phyloP scores from a whole-genome alignment of 1,284 basidiomycete species.

The Ustilago lituana region DNA sequence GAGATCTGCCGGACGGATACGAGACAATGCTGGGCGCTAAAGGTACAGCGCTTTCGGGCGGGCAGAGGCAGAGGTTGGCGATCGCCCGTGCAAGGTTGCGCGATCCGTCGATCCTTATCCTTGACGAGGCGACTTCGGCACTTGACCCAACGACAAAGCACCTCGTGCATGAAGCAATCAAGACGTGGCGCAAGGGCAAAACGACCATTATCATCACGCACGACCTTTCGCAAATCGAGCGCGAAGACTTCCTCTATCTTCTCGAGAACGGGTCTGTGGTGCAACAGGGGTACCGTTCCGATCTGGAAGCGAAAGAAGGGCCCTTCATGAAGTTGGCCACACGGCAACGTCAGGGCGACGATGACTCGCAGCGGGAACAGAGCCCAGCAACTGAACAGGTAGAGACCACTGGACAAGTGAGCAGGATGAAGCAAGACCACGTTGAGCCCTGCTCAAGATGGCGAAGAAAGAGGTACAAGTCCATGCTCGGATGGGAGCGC shows the following conservation, averaged over 20 bases:
- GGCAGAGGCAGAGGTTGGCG: slow-evolving; percentile 90
- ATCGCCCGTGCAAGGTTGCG: slow-evolving; percentile 87
- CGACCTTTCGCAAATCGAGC: slow-evolving; percentile 83
- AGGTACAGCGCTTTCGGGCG: slow-evolving; percentile 84
- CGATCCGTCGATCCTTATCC: slow-evolving; percentile 87
- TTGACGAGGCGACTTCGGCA: slow-evolving; percentile 96
- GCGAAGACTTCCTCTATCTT: slow-evolving; percentile 88
- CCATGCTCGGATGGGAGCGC: slow-evolving; percentile 34
- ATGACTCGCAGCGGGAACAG: background rate
- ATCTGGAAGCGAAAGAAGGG: slow-evolving; percentile 72
- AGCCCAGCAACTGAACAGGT: no score
- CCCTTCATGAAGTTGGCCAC: slow-evolving; percentile 13
- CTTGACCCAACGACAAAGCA: slow-evolving; percentile 88
- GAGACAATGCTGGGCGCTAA: slow-evolving; percentile 79
- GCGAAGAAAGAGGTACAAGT: slow-evolving; percentile 22
- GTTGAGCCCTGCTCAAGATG: slow-evolving; percentile 69
- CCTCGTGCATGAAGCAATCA: slow-evolving; percentile 87
- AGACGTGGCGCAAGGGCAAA: slow-evolving; percentile 80
- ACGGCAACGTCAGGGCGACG: slow-evolving; percentile 10
- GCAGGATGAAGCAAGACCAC: background rate
- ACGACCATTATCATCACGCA: slow-evolving; percentile 98
- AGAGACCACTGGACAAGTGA: no score
- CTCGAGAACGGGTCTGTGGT: slow-evolving; percentile 83
- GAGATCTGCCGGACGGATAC: slow-evolving; percentile 84
- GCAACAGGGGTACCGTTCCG: slow-evolving; percentile 84